Evolutionary conservation across 805 yeast genomes (phyloP).

Genomic region (Lachancea thermotolerans): DNA sequence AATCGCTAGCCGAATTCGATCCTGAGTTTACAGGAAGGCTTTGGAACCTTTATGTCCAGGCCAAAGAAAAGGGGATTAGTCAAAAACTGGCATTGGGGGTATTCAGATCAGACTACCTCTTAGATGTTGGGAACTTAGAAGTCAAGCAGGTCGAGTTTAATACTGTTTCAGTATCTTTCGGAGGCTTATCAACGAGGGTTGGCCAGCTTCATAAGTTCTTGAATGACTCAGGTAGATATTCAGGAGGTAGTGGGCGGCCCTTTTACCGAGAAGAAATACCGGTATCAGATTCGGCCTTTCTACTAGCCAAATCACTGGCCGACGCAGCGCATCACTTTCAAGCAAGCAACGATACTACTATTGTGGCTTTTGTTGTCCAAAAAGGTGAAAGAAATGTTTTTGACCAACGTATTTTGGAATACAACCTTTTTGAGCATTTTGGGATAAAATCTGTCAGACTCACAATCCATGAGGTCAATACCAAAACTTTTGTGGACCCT

Average conservation of each 20-base stretch:
- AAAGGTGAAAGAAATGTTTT: conserved; percentile 80
- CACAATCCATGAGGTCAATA: conserved; percentile 53
- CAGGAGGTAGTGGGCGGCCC: conserved; percentile 32
- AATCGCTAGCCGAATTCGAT: conserved; percentile 52
- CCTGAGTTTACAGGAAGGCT: conserved; percentile 76
- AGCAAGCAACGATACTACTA: conserved; percentile 19
- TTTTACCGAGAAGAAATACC: conserved; percentile 47
- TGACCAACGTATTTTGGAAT: conserved; percentile 86
- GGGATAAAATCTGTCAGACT: conserved; percentile 59
- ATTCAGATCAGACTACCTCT: conserved; percentile 86
- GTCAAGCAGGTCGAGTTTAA: conserved; percentile 95
- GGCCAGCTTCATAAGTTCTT: conserved; percentile 66
- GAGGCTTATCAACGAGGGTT: conserved; percentile 78
- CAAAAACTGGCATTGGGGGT: conserved; percentile 75
- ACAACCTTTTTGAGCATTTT: conserved; percentile 48
- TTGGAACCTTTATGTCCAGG: conserved; percentile 50
- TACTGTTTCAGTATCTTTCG: conserved; percentile 92
- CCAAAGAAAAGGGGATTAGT: conserved; percentile 41
- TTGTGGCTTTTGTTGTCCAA: conserved; percentile 75
- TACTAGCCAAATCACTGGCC: conserved; percentile 63
- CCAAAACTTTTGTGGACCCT: conserved; percentile 35
- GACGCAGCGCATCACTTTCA: conserved; percentile 55
- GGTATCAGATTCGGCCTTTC: conserved; percentile 53
- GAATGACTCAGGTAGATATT: conserved; percentile 54
- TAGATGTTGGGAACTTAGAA: conserved; percentile 38